phyloP scores from a whole-genome alignment of 495 filamentous ascomycete genomes.

The Cercophora scortea region DNA sequence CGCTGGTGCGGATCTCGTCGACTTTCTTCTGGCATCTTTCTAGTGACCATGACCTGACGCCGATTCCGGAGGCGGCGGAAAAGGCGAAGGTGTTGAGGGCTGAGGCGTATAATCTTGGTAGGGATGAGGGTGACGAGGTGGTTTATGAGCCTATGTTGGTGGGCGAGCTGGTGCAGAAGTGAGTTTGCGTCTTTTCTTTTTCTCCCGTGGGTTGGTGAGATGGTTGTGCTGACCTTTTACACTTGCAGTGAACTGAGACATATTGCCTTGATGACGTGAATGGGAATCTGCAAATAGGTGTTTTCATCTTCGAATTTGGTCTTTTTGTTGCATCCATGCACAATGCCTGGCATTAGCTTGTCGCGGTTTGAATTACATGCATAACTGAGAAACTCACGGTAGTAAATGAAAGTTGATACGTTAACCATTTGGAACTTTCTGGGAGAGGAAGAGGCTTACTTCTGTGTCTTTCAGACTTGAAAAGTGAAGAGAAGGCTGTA shows the following conservation, averaged over 20 bases:
- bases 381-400: no score
- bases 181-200: background rate
- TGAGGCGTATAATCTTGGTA: constrained; percentile 33
- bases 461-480: no score
- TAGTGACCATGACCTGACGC: constrained; percentile 36
- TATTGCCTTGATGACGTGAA: constrained; percentile 33
- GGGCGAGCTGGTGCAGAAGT: constrained; percentile 40
- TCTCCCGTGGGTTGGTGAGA: no score
- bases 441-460: no score
- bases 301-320: no score
- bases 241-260: constrained; percentile 29
- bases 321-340: no score
- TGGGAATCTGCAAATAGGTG: no score
- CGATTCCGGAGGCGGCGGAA: constrained; percentile 30
- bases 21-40: constrained; percentile 46
- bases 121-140: constrained; percentile 38
- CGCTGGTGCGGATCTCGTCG: constrained; percentile 38
- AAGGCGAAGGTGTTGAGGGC: constrained; percentile 28
- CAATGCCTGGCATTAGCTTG: no score
- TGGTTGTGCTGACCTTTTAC: background rate
- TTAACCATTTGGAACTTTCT: no score
- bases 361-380: no score
- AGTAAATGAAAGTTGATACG: no score
- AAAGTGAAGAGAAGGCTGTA: no score
- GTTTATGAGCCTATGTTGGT: constrained; percentile 38